Base-by-base conservation (phyloP, 768 basidiomycete genomes). In the Phylloporus scabripes region DNA sequence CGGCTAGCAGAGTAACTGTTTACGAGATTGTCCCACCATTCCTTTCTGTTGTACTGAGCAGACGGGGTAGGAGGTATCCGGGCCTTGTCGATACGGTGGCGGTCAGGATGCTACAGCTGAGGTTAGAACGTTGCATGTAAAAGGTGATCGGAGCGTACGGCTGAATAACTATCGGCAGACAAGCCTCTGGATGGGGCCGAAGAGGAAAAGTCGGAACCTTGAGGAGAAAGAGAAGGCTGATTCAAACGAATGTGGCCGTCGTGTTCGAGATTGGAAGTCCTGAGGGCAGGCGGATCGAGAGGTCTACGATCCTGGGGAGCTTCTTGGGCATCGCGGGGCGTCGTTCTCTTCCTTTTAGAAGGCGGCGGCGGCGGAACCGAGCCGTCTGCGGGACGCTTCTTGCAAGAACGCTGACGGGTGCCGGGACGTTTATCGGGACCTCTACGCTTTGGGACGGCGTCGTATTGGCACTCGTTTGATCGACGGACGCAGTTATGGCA, bases 391-490 rank as follows among this genome's bases (percentile, higher is more conserved):
- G 79, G 76, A 50, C 85, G 75, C 74, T 87, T 90, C 80, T 90
- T 90, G 76, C 86, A 89, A 48, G 83, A 84, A 58, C 88, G 77
- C 64, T 87, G 85, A 54, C 87, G 79, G 50, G 87, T 89, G 24
- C 88, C 88, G 50, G 88, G 88, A 60, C 80, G 80, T 71, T 88
- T 90, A 76, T 91, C 88, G 54, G 88, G 88, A 3, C 89, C 89
- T 53, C 88, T 78, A 52, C 89, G 82, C 69, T 86, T 88, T 58
- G 87, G 87, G 48, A 78, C 83, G 24, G 79, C 72, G 63, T 91
- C 88, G 68, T 90, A 91, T 69, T 83, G 76, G 68, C 88, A 91
- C 47, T 76, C 74, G 67, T 87, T 87, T 57, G 79, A 79, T 61
- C 88, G 75, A 62, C 87, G 82, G 68, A 78, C 74, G 67, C 88